phyloP scores from a whole-genome alignment of 148 eudicot genomes.

The Cornus suecica region DNA sequence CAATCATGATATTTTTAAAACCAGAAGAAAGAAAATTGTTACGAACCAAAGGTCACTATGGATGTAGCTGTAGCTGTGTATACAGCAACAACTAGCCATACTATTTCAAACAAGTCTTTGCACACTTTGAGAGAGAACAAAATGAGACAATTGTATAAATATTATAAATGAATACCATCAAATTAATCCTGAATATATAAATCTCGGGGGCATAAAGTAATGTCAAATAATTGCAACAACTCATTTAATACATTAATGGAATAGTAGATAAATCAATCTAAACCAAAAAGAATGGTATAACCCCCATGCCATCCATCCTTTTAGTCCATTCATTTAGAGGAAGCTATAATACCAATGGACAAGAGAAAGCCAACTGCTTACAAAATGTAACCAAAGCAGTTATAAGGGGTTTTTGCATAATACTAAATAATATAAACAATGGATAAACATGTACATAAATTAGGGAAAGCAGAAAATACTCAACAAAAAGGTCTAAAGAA shows the following conservation, averaged over 20 bases:
- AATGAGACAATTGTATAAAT: no score
- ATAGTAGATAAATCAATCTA: background rate
- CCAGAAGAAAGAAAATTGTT: background rate
- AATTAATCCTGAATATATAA: background rate
- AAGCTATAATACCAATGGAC: background rate
- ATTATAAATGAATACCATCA: background rate
- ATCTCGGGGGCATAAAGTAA: background rate
- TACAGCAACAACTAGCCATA: background rate
- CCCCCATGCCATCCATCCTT: background rate
- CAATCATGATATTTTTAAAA: background rate
- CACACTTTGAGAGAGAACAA: background rate
- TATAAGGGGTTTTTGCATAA: background rate
- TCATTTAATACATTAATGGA: no score
- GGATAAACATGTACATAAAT: no score
- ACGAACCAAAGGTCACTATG: background rate
- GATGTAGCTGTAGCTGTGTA: background rate
- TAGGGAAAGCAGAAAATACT: background rate
- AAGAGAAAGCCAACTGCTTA: background rate
- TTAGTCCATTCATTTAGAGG: background rate
- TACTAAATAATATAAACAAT: no score
- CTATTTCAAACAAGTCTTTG: background rate
- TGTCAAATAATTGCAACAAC: background rate
- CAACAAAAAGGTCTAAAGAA: background rate
- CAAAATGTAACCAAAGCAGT: background rate
- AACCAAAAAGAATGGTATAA: slow-evolving; percentile 1